phyloP scores from a whole-genome alignment of 2,329 filamentous ascomycete genomes.

The Macrophomina pseudophaseolina region DNA sequence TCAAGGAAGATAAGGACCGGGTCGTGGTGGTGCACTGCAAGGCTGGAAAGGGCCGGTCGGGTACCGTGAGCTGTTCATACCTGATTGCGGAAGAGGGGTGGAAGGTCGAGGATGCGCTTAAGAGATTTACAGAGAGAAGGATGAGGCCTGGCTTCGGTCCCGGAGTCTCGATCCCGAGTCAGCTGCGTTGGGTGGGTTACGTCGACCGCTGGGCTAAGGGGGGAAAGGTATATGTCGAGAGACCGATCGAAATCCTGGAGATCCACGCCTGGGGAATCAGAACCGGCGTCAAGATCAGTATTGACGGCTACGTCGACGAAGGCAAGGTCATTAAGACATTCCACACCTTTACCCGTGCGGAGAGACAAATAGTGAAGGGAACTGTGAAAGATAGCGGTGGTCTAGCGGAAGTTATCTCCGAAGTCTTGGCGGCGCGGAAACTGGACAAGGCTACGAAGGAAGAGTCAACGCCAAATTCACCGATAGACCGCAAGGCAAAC shows the following conservation, averaged over 20 bases:
- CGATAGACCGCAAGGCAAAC: constrained; percentile 24
- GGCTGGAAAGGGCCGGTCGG: constrained; percentile 91
- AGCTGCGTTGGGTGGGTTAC: constrained; percentile 85
- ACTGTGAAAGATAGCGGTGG: constrained; percentile 49
- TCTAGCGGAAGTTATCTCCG: constrained; percentile 52
- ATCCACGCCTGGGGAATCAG: constrained; percentile 88
- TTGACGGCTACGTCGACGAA: constrained; percentile 87
- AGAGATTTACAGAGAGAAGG: constrained; percentile 76
- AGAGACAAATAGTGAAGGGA: constrained; percentile 71
- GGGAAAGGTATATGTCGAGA: constrained; percentile 80
- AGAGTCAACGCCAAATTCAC: constrained; percentile 15
- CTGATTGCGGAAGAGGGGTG: constrained; percentile 85
- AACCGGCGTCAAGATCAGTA: constrained; percentile 83
- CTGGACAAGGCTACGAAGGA: constrained; percentile 28
- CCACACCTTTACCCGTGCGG: constrained; percentile 76
- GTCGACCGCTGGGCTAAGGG: constrained; percentile 83
- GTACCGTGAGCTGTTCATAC: constrained; percentile 86
- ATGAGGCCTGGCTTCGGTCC: constrained; percentile 90
- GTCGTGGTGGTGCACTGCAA: constrained; percentile 97
- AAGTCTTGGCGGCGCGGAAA: constrained; percentile 44
- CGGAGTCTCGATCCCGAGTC: constrained; percentile 91
- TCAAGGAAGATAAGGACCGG: constrained; percentile 58
- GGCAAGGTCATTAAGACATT: constrained; percentile 84
- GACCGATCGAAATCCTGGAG: constrained; percentile 82
- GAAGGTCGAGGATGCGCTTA: constrained; percentile 66